Percentiles rank a stretch among this genome's conserved stretches.
Conservation (phyloP, 2,329 filamentous ascomycete species). For the Diplodia scrobiculata region DNA sequence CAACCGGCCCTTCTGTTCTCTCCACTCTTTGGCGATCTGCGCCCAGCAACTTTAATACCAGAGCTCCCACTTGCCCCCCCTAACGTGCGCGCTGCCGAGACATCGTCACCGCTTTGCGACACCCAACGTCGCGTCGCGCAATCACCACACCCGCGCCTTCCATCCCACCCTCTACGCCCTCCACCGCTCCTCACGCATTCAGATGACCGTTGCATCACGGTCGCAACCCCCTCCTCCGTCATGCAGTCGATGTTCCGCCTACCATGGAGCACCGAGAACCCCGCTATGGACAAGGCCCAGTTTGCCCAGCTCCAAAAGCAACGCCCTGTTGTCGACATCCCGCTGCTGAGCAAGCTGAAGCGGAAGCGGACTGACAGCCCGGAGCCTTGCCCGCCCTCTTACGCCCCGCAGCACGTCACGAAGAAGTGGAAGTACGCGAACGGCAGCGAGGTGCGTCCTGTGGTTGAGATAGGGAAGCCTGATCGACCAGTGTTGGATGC, state of each 20-base stretch:
- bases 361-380: slow-evolving; percentile 59
- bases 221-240: slow-evolving; percentile 42
- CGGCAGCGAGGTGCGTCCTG: slow-evolving; percentile 28
- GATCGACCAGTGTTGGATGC: slow-evolving; percentile 33
- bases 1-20: slow-evolving; percentile 29
- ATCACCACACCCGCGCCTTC: slow-evolving; percentile 15
- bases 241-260: slow-evolving; percentile 58
- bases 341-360: slow-evolving; percentile 58
- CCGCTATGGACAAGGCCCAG: slow-evolving; percentile 48
- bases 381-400: slow-evolving; percentile 42
- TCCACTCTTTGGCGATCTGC: slow-evolving; percentile 29
- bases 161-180: slow-evolving; percentile 37
- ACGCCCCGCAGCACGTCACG: slow-evolving; percentile 32
- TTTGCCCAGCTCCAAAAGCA: slow-evolving; percentile 47
- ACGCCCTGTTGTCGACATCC: slow-evolving; percentile 51
- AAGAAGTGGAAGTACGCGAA: slow-evolving; percentile 40
- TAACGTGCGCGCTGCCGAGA: slow-evolving; percentile 26
- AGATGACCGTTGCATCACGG: slow-evolving; percentile 45
- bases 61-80: slow-evolving; percentile 27
- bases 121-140: slow-evolving; percentile 29
- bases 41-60: slow-evolving; percentile 29
- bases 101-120: slow-evolving; percentile 27
- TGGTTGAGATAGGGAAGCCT: slow-evolving; percentile 46
- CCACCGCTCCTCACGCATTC: slow-evolving; percentile 37
- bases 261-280: slow-evolving; percentile 51